A percentile compares a stretch with the other conserved stretches of the same genome.
phyloP scores from a whole-genome alignment of 805 yeast species.

The Candida rishiriensis region DNA sequence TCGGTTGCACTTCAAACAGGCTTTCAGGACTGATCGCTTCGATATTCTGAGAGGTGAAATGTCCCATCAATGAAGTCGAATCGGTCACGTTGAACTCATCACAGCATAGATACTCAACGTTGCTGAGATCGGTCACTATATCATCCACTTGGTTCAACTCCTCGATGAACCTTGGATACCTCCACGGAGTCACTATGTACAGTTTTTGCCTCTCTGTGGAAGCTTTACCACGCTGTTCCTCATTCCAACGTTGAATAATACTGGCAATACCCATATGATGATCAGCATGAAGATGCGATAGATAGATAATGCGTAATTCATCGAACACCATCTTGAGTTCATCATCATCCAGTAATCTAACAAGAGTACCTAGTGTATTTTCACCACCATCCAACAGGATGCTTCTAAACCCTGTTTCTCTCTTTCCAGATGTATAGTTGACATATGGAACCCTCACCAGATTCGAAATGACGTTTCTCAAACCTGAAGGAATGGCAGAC shows the following conservation, averaged over 20 bases:
- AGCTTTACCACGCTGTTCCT: conserved; percentile 34
- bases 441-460: conserved; percentile 63
- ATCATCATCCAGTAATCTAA: conserved; percentile 53
- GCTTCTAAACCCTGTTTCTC: conserved; percentile 29
- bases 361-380: conserved; percentile 71
- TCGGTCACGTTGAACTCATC: conserved; percentile 26
- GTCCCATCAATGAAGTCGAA: conserved; percentile 5
- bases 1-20: conserved; percentile 12
- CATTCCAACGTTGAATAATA: conserved; percentile 63
- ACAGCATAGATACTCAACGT: conserved; percentile 23
- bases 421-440: conserved; percentile 4
- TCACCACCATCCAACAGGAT: conserved; percentile 93
- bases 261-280: conserved; percentile 86
- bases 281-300: conserved; percentile 95
- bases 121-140: conserved; percentile 9
- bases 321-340: conserved; percentile 39
- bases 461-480: conserved; percentile 81
- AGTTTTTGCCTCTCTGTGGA: conserved; percentile 33
- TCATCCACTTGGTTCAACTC: conserved; percentile 50
- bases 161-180: conserved; percentile 55
- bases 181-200: conserved; percentile 71
- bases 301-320: conserved; percentile 61
- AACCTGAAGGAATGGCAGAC: conserved; percentile 79
- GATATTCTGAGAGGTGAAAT: conserved; percentile 23
- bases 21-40: conserved; percentile 16